Percentiles rank a stretch among this genome's conserved stretches.
These are phyloP conservation scores for Fusarium sp. DNA, from an alignment of 2,329 filamentous ascomycete species.

Conservation along the genomic window DNA sequence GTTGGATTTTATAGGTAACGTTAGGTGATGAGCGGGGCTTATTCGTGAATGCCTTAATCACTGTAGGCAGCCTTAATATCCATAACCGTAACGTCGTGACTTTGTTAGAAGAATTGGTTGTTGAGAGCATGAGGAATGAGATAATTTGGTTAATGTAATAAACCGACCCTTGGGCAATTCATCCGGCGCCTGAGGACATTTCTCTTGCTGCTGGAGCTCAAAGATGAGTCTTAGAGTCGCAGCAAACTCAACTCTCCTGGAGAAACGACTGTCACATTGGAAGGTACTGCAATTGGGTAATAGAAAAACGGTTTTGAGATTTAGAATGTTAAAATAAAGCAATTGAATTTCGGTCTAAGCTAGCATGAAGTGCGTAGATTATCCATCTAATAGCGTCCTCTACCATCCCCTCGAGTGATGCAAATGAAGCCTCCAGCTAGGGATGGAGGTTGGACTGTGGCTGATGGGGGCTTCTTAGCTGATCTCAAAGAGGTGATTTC, in stretches of 20 bases:
- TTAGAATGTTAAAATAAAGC: not conserved
- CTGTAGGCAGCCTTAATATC: not conserved
- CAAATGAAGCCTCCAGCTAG: not conserved
- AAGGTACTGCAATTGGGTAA: not conserved
- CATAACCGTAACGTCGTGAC: not conserved
- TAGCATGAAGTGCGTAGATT: not conserved
- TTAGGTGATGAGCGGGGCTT: slow-evolving; percentile 30
- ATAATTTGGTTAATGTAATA: not conserved
- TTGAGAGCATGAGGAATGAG: not conserved
- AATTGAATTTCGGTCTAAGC: not conserved
- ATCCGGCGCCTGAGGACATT: not conserved
- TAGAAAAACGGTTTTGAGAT: not conserved
- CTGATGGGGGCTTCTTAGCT: not conserved
- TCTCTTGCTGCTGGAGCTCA: not conserved
- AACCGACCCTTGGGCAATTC: not conserved
- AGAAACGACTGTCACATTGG: not conserved
- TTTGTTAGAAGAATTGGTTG: not conserved
- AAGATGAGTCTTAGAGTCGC: not conserved
- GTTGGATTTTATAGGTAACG: slow-evolving; percentile 18
- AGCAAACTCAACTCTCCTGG: not conserved
- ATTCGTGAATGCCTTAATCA: slow-evolving; percentile 17
- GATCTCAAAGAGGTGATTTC: slow-evolving; percentile 16
- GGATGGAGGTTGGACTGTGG: not conserved
- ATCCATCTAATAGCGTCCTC: not conserved
- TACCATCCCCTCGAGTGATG: not conserved